Evolutionary conservation across 169 alveolate species (phyloP).

Genomic region (Sarcocystis neurona): DNA sequence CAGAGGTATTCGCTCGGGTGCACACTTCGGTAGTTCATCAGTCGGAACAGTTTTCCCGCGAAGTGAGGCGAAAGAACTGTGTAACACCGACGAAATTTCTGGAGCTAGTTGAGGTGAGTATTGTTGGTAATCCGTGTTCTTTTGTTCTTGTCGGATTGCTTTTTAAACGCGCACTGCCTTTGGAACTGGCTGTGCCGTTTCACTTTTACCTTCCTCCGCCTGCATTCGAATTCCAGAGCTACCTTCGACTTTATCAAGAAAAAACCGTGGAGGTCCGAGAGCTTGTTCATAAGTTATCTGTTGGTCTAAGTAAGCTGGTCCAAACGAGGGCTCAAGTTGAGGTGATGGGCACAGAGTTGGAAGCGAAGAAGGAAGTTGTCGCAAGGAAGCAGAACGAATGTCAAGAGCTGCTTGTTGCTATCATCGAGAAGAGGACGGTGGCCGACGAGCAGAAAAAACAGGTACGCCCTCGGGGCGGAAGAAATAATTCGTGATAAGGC

Average conservation of each 20-base stretch:
- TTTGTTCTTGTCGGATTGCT: neutral
- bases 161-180: neutral
- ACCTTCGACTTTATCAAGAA: slow-evolving; percentile 78
- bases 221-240: slow-evolving; percentile 73
- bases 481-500: too few relatives aligned
- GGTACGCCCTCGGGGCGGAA: slow-evolving; percentile 32
- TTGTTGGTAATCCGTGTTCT: neutral
- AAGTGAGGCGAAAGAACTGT: slow-evolving; percentile 87
- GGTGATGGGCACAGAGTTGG: slow-evolving; percentile 86
- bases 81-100: slow-evolving; percentile 95
- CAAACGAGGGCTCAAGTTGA: slow-evolving; percentile 90
- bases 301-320: slow-evolving; percentile 90
- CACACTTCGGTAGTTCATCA: slow-evolving; percentile 83
- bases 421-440: slow-evolving; percentile 81
- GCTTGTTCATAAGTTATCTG: slow-evolving; percentile 84
- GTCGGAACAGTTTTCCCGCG: slow-evolving; percentile 78
- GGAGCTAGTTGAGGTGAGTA: slow-evolving; percentile 81
- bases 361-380: slow-evolving; percentile 86
- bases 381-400: slow-evolving; percentile 88
- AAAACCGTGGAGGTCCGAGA: slow-evolving; percentile 88
- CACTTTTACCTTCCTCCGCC: neutral
- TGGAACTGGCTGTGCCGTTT: neutral
- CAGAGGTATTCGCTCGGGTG: slow-evolving; percentile 83
- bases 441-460: slow-evolving; percentile 87
- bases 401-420: slow-evolving; percentile 87